These are phyloP conservation scores for Penicillium taxi DNA, from an alignment of 495 filamentous ascomycete species.

Conservation along the genomic window DNA sequence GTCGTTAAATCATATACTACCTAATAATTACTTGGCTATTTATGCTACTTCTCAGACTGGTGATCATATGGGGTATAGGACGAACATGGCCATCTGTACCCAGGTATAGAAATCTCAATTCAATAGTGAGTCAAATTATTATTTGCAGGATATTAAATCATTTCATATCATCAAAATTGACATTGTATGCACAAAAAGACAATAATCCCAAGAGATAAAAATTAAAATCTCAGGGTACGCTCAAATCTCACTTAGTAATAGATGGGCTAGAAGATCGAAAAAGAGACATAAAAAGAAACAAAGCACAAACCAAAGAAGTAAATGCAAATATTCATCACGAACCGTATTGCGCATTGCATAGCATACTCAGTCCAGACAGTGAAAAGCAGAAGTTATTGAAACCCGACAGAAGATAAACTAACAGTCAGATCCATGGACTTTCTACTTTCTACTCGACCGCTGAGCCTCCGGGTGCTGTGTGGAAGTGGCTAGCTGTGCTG, in stretches of 20 bases:
- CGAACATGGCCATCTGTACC: no score
- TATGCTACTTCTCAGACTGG: no score
- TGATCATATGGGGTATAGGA: no score
- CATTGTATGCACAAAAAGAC: background rate
- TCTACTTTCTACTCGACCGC: conserved; percentile 14
- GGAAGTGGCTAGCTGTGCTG: conserved; percentile 26
- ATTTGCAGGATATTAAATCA: conserved; percentile 2
- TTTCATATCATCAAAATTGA: conserved; percentile 3
- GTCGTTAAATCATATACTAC: no score
- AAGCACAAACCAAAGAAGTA: background rate
- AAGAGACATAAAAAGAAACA: background rate
- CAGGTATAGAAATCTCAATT: no score
- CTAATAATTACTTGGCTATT: no score
- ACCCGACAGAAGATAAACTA: background rate
- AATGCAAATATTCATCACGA: background rate
- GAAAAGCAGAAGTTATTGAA: background rate
- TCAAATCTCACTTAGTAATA: no score
- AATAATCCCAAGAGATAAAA: no score
- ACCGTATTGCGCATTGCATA: no score
- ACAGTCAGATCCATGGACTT: background rate
- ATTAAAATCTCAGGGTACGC: conserved; percentile 1
- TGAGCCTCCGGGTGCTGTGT: conserved; percentile 21
- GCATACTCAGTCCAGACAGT: background rate
- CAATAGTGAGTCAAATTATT: conserved; percentile 1
- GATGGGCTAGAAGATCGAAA: background rate